phyloP scores from a whole-genome alignment of 441 rosid species.

The Eugenia klotzschiana region DNA sequence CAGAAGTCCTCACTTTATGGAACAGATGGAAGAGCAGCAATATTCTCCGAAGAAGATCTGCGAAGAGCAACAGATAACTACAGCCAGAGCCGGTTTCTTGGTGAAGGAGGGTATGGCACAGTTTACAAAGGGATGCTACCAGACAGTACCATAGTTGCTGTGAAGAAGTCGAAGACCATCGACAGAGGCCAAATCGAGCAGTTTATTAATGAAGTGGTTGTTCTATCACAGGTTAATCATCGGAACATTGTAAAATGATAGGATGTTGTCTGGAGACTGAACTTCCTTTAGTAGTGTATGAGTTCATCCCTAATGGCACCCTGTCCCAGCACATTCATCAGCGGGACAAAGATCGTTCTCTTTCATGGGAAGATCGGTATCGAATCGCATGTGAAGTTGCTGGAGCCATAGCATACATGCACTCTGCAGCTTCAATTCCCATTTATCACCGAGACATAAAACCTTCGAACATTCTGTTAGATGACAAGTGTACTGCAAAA shows the following conservation, averaged over 20 bases:
- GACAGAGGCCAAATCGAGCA: slow-evolving; percentile 19
- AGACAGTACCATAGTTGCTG: slow-evolving; percentile 33
- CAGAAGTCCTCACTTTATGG: slow-evolving; percentile 6
- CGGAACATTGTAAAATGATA: slow-evolving; percentile 27
- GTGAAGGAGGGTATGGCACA: slow-evolving; percentile 1
- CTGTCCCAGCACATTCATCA: slow-evolving; percentile 23
- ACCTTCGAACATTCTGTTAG: slow-evolving; percentile 34
- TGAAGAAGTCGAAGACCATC: slow-evolving; percentile 23
- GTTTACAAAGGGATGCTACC: slow-evolving; percentile 39
- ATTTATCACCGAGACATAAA: slow-evolving; percentile 40
- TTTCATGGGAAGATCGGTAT: slow-evolving; percentile 26
- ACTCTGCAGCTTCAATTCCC: slow-evolving; percentile 38
- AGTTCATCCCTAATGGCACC: slow-evolving; percentile 29
- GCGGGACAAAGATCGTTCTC: slow-evolving; percentile 6
- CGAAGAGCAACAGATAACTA: not conserved
- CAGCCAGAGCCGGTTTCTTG: not conserved
- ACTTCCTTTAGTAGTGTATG: slow-evolving; percentile 31
- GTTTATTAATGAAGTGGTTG: slow-evolving; percentile 33
- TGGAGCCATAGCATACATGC: slow-evolving; percentile 40
- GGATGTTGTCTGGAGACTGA: slow-evolving; percentile 47
- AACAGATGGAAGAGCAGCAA: not conserved
- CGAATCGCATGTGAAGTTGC: slow-evolving; percentile 33
- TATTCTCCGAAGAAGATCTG: not conserved
- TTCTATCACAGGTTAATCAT: slow-evolving; percentile 31
- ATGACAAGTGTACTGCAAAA: slow-evolving; percentile 17